Evolutionary conservation across 176 grass and related monocot genomes (phyloP).

Genomic region (Oryza punctata): DNA sequence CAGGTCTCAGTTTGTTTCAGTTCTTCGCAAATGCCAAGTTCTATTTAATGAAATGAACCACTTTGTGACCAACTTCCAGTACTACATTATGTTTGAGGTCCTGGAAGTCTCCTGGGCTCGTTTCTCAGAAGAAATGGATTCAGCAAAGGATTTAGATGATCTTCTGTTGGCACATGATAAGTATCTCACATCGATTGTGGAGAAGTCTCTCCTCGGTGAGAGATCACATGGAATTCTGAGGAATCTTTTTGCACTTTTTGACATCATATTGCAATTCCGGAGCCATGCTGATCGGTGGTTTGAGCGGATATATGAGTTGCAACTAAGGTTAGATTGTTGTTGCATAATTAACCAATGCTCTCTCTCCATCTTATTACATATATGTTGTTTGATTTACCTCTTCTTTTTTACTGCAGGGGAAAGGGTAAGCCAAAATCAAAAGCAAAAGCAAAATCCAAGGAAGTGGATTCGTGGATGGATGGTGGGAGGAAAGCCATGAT

Average conservation of each 20-base stretch:
- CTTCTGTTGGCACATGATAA: conserved; percentile 81
- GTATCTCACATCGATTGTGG: conserved; percentile 81
- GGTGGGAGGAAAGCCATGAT: conserved; percentile 82
- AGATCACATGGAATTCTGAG: conserved; percentile 64
- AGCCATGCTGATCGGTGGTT: conserved; percentile 90
- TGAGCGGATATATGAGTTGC: conserved; percentile 85
- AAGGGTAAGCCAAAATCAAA: conserved; percentile 59
- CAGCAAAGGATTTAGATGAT: conserved; percentile 90
- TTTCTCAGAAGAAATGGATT: conserved; percentile 96
- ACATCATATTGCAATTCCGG: conserved; percentile 81
- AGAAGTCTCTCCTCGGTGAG: conserved; percentile 89
- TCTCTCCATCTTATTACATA: conserved; percentile 10
- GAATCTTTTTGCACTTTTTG: conserved; percentile 83
- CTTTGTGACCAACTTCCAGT: conserved; percentile 93
- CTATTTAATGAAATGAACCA: conserved; percentile 97
- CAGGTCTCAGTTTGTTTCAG: conserved; percentile 63
- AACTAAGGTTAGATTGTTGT: conserved; percentile 64
- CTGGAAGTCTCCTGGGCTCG: conserved; percentile 89
- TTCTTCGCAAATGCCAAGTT: conserved; percentile 94
- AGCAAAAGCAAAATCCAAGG: conserved; percentile 68
- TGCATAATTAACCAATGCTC: conserved; percentile 23
- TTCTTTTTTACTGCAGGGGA: conserved; percentile 56
- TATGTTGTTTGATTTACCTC: conserved; percentile 24
- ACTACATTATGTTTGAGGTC: conserved; percentile 99
- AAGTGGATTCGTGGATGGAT: conserved; percentile 56